These are phyloP conservation scores for Mortierella sp. DNA, from an alignment of 371 early-diverging fungal species.

Conservation along the genomic window DNA sequence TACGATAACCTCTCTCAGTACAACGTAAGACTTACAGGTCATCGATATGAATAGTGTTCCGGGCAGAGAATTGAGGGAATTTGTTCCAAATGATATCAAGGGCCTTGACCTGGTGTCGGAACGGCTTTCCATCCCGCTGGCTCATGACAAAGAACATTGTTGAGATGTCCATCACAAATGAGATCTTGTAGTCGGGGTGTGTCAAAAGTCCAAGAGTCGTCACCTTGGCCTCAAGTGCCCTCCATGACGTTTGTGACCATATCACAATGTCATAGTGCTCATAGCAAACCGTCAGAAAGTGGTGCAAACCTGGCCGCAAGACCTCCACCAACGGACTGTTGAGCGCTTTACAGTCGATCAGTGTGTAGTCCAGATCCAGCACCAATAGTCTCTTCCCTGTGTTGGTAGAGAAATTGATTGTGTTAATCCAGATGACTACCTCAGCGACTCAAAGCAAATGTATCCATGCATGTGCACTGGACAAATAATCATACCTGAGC, in stretches of 20 bases:
- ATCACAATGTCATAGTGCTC: slow-evolving; percentile 71
- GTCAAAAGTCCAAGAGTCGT: slow-evolving; percentile 68
- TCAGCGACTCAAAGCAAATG: too few species aligned
- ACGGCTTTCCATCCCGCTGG: slow-evolving; percentile 57
- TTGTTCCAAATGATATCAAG: slow-evolving; percentile 69
- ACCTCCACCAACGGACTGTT: slow-evolving; percentile 61
- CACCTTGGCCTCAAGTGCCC: slow-evolving; percentile 70
- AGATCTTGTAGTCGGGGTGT: slow-evolving; percentile 66
- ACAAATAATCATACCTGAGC: slow-evolving; percentile 53
- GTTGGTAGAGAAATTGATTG: background rate
- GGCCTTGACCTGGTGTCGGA: slow-evolving; percentile 70
- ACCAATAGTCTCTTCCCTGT: slow-evolving; percentile 66
- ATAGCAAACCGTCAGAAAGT: slow-evolving; percentile 65
- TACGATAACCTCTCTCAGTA: background rate
- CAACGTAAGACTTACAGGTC: slow-evolving; percentile 55
- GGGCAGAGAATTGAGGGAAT: slow-evolving; percentile 57
- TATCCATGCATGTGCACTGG: too few species aligned
- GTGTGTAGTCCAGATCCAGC: slow-evolving; percentile 73
- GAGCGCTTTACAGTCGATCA: slow-evolving; percentile 67
- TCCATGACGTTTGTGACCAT: slow-evolving; percentile 76
- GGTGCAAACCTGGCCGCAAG: slow-evolving; percentile 71
- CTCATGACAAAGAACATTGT: slow-evolving; percentile 67
- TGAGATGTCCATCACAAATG: slow-evolving; percentile 67
- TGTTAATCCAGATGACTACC: too few species aligned
- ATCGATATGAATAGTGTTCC: slow-evolving; percentile 70